phyloP scores from a whole-genome alignment of 169 alveolate species.

The Nephromyces sp. region DNA sequence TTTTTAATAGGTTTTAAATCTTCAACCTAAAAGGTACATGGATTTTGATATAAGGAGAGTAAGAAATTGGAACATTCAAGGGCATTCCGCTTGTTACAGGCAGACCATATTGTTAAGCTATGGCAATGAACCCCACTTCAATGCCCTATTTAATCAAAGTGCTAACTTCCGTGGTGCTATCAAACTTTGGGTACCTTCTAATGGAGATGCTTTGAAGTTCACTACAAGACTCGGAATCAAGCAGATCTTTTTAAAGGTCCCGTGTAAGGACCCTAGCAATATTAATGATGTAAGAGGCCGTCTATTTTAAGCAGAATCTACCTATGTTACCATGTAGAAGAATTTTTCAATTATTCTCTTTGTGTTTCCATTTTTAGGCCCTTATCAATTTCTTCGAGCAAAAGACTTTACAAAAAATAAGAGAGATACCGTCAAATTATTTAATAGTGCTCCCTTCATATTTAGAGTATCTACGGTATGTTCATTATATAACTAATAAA shows the following conservation, averaged over 20 bases:
- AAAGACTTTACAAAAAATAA: too few species aligned
- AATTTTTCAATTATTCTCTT: too few species aligned
- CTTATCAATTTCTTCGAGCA: too few species aligned
- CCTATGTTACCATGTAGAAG: too few species aligned
- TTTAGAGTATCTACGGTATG: too few species aligned
- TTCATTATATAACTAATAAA: too few species aligned
- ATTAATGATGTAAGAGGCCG: background rate
- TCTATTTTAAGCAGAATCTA: too few species aligned
- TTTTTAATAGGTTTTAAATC: background rate
- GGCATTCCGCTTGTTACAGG: background rate
- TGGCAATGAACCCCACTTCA: background rate
- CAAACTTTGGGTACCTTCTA: constrained; percentile 2
- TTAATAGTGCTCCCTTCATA: too few species aligned
- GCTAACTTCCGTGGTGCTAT: constrained; percentile 5
- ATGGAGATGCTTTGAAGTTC: background rate
- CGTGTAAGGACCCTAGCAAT: background rate
- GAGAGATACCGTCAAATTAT: too few species aligned
- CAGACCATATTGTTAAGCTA: background rate
- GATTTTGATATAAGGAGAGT: constrained; percentile 2
- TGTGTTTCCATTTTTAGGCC: too few species aligned
- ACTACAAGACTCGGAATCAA: background rate
- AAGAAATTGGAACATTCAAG: background rate
- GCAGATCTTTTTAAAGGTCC: background rate
- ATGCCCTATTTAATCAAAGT: background rate
- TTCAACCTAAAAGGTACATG: background rate